Conservation (phyloP, 2,329 filamentous ascomycete species). For the Diaporthe ilicicola region DNA sequence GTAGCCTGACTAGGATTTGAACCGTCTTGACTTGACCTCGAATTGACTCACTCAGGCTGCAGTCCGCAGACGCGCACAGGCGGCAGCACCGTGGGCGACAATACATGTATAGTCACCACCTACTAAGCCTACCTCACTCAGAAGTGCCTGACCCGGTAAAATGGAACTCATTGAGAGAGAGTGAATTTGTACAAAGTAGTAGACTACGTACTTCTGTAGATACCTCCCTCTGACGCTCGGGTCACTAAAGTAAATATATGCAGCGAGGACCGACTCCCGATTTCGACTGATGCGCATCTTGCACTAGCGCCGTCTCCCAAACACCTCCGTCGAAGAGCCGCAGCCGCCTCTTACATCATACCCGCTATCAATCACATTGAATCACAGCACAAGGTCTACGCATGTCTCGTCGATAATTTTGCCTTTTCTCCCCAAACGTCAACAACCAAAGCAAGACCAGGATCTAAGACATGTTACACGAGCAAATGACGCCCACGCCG, state of each 20-base stretch:
- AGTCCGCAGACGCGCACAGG: constrained; percentile 1
- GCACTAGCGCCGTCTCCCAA: constrained; percentile 2
- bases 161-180: not conserved
- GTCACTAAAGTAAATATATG: not conserved
- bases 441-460: not conserved
- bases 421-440: not conserved
- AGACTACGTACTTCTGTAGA: too few species aligned
- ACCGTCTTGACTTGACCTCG: not conserved
- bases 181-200: too few species aligned
- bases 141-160: not conserved
- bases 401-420: not conserved
- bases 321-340: constrained; percentile 18
- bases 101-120: too few species aligned
- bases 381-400: not conserved
- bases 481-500: not conserved
- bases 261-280: not conserved
- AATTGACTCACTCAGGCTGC: not conserved
- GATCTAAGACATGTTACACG: not conserved
- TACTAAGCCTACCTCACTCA: too few species aligned
- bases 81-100: too few species aligned
- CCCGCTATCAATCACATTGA: not conserved
- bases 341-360: constrained; percentile 23
- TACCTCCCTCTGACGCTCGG: not conserved
- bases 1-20: not conserved
- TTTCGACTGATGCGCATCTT: not conserved